Base-by-base conservation (phyloP, 1,284 basidiomycete species). In the Cronartium ribicola region DNA sequence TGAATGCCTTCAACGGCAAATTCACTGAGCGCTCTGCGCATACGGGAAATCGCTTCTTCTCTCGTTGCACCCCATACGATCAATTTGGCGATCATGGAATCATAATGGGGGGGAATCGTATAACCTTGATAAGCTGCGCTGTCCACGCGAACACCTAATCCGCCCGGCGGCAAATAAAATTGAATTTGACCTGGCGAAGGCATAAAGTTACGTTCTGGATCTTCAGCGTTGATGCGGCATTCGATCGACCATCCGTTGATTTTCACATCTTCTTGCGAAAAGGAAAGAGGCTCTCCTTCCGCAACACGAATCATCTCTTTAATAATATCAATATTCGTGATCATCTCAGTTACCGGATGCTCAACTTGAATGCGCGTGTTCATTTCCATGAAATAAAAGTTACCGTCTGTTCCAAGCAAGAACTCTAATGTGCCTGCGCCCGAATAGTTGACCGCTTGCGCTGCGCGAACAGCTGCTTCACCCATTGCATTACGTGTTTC, bases 171-270 rank as follows among this genome's bases (percentile, higher is more conserved):
- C n/a, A n/a, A n/a, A n/a, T n/a, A n/a, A n/a, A n/a, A n/a, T n/a
- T n/a, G n/a, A n/a, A n/a, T n/a, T n/a, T n/a, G n/a, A 48, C 46
- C 46, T 48, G 46, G 46, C 10, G 10, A 48, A 10, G 46, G 46
- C 76, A 80, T 2, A 36, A 73, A 75, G 39, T 3, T 76, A 76
- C 90, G 91, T 78, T 91, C 85, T 14, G 92, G 92, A 78, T 94
- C 91, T 82, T 96, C 94, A 4, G 94, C 94, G 80, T 97, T 96
- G 77, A 97, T 94, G n/a, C 94, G 88, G 11, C 92, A 92, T 83
- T 96, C 94, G 78, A 96, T 95, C 0, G 93, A 90, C 78, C 95
- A 93, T 1, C 94, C 94, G 2, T 90, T 87, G 69, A 92, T 88
- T n/a, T 89, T 90, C 68, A 97, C 88, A 41, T 88, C 84, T 0